Evolutionary conservation across 352 stramenopile genomes (phyloP).

Genomic region (Aphanomyces stellatus): DNA sequence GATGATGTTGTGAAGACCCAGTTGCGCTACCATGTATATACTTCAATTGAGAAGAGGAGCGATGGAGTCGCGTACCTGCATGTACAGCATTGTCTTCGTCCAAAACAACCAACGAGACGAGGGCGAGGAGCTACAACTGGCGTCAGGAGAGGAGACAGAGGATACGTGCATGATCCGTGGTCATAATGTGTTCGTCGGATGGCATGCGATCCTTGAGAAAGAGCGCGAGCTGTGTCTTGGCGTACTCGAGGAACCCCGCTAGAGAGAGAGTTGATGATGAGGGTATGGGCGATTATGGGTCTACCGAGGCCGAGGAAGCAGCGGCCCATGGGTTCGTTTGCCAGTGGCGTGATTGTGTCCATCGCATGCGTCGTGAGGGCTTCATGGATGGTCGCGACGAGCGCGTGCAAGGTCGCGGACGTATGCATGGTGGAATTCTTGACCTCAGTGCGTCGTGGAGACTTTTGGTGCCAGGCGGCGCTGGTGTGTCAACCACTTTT

Average conservation of each 20-base stretch:
- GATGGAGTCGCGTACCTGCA: neutral
- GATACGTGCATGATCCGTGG: neutral
- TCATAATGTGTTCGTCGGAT: neutral
- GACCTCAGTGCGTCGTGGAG: too few relatives aligned
- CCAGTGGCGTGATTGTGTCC: neutral
- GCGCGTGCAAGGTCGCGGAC: neutral
- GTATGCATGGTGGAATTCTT: too few relatives aligned
- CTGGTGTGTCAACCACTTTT: too few relatives aligned
- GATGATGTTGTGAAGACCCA: slow-evolving; percentile 53
- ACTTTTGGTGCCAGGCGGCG: too few relatives aligned
- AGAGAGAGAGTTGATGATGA: neutral
- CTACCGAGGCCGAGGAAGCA: slow-evolving; percentile 69
- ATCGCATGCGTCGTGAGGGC: neutral
- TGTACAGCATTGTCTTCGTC: slow-evolving; percentile 63
- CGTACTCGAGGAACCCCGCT: slow-evolving; percentile 62
- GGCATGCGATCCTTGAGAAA: neutral
- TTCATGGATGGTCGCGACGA: neutral
- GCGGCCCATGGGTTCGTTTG: slow-evolving; percentile 38
- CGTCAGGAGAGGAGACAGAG: neutral
- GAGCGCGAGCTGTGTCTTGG: slow-evolving; percentile 18
- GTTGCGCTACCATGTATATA: slow-evolving; percentile 47
- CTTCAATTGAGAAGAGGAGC: too few relatives aligned
- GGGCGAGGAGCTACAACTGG: slow-evolving; percentile 27
- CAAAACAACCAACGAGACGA: slow-evolving; percentile 44
- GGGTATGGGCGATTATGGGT: neutral